Percentiles rank a stretch among this genome's conserved stretches.
These are phyloP conservation scores for Zea luxurians DNA, from an alignment of 176 grass and related monocot genomes.

Conservation along the genomic window DNA sequence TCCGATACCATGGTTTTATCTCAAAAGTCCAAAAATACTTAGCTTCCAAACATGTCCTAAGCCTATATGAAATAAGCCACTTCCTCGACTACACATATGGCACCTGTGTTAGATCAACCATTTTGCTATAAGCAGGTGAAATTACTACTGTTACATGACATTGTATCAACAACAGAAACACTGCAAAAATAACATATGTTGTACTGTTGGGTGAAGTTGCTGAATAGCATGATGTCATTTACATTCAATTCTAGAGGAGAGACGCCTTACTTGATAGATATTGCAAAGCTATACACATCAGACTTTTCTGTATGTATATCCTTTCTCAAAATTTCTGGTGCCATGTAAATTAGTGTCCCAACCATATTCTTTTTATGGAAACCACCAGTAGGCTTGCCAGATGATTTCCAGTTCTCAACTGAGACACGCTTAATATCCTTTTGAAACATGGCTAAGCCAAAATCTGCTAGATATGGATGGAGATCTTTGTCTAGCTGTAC, in stretches of 20 bases:
- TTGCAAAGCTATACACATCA: conserved; percentile 92
- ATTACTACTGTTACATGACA: neutral
- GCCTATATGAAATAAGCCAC: conserved; percentile 17
- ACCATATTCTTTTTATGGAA: conserved; percentile 99
- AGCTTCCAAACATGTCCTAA: neutral
- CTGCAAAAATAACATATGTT: conserved; percentile 7
- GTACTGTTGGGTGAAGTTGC: conserved; percentile 5
- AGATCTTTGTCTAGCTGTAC: conserved; percentile 76
- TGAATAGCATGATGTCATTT: neutral
- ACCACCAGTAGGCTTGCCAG: conserved; percentile 94
- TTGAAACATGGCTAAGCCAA: conserved; percentile 85
- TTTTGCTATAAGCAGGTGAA: conserved; percentile 32
- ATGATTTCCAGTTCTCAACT: conserved; percentile 90
- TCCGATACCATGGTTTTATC: too few species aligned
- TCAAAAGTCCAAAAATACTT: neutral
- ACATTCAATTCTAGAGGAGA: conserved; percentile 29
- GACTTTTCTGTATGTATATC: conserved; percentile 91
- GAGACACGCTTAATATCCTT: conserved; percentile 92
- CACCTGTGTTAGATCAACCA: neutral
- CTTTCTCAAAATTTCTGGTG: conserved; percentile 97
- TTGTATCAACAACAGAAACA: conserved; percentile 1
- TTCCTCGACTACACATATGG: conserved; percentile 7
- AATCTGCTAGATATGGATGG: conserved; percentile 81
- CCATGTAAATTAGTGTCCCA: conserved; percentile 97
- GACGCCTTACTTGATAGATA: conserved; percentile 90